Percentiles rank a stretch among this genome's conserved stretches.
phyloP scores from a whole-genome alignment of 75 land plant species.

The Cupressus sempervirens region DNA sequence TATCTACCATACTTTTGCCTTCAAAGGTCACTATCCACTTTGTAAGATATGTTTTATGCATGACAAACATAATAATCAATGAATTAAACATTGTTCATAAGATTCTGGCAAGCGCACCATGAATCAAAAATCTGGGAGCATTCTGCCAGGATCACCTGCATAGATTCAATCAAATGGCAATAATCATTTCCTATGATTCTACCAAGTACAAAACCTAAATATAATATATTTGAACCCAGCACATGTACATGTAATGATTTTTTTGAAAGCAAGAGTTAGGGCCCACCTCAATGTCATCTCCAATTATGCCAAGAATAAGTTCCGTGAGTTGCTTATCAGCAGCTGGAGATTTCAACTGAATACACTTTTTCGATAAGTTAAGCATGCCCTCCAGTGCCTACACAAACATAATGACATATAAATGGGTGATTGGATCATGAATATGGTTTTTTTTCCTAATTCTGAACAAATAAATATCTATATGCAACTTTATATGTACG shows the following conservation, averaged over 20 bases:
- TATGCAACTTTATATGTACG: background rate
- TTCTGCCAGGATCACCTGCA: constrained; percentile 67
- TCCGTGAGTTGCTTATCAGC: constrained; percentile 34
- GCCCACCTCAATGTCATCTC: constrained; percentile 83
- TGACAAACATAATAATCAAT: background rate
- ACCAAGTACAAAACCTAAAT: background rate
- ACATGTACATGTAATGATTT: background rate
- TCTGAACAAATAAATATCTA: background rate
- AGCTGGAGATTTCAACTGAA: constrained; percentile 58
- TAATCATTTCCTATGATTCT: background rate
- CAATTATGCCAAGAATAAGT: constrained; percentile 75
- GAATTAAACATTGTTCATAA: background rate
- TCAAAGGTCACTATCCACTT: background rate
- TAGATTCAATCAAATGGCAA: background rate
- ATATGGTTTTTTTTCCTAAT: background rate
- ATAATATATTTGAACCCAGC: constrained; percentile 9
- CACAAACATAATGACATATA: background rate
- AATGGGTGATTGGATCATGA: background rate
- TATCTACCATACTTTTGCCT: background rate
- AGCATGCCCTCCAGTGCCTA: constrained; percentile 82
- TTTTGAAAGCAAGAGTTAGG: background rate
- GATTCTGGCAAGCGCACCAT: constrained; percentile 36
- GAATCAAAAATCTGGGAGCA: constrained; percentile 61
- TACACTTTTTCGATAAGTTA: constrained; percentile 70
- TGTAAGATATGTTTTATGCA: constrained; percentile 3